These are phyloP conservation scores for Cystoderma amianthinum DNA, from an alignment of 768 basidiomycete species.

Conservation along the genomic window DNA sequence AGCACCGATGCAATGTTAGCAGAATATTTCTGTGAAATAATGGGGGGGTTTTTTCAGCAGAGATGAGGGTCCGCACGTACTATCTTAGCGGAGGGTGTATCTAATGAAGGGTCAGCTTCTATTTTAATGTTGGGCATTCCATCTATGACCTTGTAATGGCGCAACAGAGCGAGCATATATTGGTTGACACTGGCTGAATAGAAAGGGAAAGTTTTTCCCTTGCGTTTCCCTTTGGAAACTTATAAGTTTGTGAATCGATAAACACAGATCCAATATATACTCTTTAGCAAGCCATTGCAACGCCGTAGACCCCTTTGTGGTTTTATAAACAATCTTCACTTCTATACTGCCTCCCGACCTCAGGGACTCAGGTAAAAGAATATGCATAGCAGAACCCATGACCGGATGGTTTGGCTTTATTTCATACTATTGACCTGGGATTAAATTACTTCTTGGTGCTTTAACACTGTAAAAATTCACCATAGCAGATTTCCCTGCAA, in stretches of 20 bases:
- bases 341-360: constrained; percentile 38
- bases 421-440: constrained; percentile 33
- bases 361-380: constrained; percentile 42
- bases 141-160: constrained; percentile 63
- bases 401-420: constrained; percentile 55
- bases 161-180: constrained; percentile 79
- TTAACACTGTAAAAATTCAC: background rate
- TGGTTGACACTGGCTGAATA: constrained; percentile 93
- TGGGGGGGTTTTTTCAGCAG: background rate
- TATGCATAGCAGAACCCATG: constrained; percentile 71
- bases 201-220: constrained; percentile 75
- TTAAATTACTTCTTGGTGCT: background rate
- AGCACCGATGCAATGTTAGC: constrained; percentile 73
- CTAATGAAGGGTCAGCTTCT: constrained; percentile 24
- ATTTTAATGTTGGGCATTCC: background rate
- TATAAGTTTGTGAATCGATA: background rate
- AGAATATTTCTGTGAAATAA: constrained; percentile 71
- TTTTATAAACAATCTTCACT: constrained; percentile 60
- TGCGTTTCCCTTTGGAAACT: constrained; percentile 62
- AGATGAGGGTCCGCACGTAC: constrained; percentile 31
- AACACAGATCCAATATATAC: constrained; percentile 25
- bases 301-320: constrained; percentile 68
- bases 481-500: constrained; percentile 47
- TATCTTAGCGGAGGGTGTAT: constrained; percentile 84
- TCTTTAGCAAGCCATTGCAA: constrained; percentile 86